A percentile compares a stretch with the other conserved stretches of the same genome.
phyloP scores from a whole-genome alignment of 257 asterid genomes.

The Linderniella brevidens region DNA sequence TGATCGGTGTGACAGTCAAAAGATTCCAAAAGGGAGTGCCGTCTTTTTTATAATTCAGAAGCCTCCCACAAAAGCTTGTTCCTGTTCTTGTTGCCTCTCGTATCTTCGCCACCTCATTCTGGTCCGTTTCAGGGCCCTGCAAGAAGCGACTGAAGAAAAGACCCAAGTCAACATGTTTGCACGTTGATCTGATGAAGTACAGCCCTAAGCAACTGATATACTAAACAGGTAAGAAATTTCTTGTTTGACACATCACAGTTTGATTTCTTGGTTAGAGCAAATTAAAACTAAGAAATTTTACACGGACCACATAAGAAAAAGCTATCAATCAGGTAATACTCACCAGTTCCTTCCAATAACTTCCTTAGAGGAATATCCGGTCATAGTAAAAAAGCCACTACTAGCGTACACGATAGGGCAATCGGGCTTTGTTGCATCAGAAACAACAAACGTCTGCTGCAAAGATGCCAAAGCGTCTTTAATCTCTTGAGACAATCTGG shows the following conservation, averaged over 20 bases:
- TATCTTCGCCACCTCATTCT: slow-evolving; percentile 66
- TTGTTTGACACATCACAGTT: no score
- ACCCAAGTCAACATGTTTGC: slow-evolving; percentile 16
- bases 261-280: no score
- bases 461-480: slow-evolving; percentile 81
- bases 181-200: not conserved
- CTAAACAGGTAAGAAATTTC: no score
- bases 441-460: slow-evolving; percentile 89
- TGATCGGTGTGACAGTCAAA: slow-evolving; percentile 82
- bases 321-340: slow-evolving; percentile 13
- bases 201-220: no score
- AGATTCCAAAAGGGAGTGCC: slow-evolving; percentile 98
- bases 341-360: slow-evolving; percentile 84
- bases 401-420: slow-evolving; percentile 89
- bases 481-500: slow-evolving; percentile 83
- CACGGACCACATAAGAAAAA: not conserved
- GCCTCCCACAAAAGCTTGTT: slow-evolving; percentile 85
- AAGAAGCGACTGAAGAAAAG: slow-evolving; percentile 76
- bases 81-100: slow-evolving; percentile 55
- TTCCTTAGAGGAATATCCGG: slow-evolving; percentile 82
- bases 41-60: slow-evolving; percentile 83
- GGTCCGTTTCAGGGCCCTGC: slow-evolving; percentile 90
- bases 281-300: not conserved
- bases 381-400: slow-evolving; percentile 78
- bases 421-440: slow-evolving; percentile 92